These are phyloP conservation scores for Hypoxylon sp. DNA, from an alignment of 2,329 filamentous ascomycete genomes.

Conservation along the genomic window DNA sequence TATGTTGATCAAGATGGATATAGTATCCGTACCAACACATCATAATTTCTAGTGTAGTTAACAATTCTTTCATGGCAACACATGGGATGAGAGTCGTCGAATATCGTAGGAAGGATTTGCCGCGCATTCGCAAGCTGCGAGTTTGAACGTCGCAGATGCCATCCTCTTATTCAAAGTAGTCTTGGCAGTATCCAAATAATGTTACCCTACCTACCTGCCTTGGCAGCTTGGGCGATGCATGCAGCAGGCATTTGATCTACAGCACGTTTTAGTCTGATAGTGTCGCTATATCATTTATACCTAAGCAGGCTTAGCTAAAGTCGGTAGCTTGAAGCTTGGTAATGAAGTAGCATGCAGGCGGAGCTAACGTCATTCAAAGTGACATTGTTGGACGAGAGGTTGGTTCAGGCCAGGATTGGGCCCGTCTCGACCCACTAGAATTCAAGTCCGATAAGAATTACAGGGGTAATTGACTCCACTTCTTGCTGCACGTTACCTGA, in stretches of 20 bases:
- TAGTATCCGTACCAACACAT: slow-evolving; percentile 25
- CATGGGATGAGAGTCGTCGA: not conserved
- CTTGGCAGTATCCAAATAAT: slow-evolving; percentile 16
- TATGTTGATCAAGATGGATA: slow-evolving; percentile 19
- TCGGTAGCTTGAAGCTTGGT: slow-evolving; percentile 38
- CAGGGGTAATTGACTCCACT: slow-evolving; percentile 20
- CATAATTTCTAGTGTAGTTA: slow-evolving; percentile 29
- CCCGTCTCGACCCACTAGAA: slow-evolving; percentile 27
- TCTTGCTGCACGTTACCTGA: slow-evolving; percentile 3
- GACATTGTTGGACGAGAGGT: slow-evolving; percentile 29
- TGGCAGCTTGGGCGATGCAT: slow-evolving; percentile 26
- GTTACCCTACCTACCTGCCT: slow-evolving; percentile 19
- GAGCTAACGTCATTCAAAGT: slow-evolving; percentile 41
- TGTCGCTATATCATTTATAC: slow-evolving; percentile 25
- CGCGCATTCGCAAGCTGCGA: not conserved
- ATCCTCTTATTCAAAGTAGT: slow-evolving; percentile 16
- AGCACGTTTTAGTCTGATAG: slow-evolving; percentile 20
- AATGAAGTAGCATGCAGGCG: slow-evolving; percentile 27
- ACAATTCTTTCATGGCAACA: slow-evolving; percentile 7
- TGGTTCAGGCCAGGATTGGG: slow-evolving; percentile 23
- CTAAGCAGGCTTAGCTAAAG: slow-evolving; percentile 28
- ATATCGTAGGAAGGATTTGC: slow-evolving; percentile 2
- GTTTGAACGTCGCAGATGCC: slow-evolving; percentile 11
- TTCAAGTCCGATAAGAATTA: slow-evolving; percentile 37
- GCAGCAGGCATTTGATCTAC: slow-evolving; percentile 32